These are phyloP conservation scores for Nosema bombycis DNA, from an alignment of 371 early-diverging fungal genomes.

Conservation along the genomic window DNA sequence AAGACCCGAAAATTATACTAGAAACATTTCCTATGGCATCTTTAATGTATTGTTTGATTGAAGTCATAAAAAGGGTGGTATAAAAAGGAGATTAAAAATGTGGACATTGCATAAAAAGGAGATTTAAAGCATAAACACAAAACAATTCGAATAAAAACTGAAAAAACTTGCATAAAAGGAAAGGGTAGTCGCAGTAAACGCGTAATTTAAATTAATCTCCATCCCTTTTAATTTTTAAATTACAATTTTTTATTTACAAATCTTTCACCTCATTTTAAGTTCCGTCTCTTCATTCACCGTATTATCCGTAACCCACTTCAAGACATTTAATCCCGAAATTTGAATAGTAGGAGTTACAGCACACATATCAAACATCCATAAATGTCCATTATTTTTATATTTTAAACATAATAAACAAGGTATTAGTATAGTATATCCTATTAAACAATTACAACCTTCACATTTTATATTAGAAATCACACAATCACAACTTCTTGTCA, in stretches of 20 bases:
- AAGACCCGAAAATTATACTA: neutral
- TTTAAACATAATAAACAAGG: conserved; percentile 81
- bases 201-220: no score
- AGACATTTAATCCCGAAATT: neutral
- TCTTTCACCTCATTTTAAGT: conserved; percentile 5
- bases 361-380: conserved; percentile 81
- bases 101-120: no score
- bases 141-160: no score
- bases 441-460: conserved; percentile 71
- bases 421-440: conserved; percentile 86
- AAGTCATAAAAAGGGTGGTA: no score
- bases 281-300: neutral
- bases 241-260: no score
- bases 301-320: neutral
- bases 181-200: no score
- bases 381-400: conserved; percentile 85
- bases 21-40: neutral
- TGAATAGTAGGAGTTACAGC: conserved; percentile 6
- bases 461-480: conserved; percentile 10
- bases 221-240: no score
- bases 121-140: no score
- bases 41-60: neutral
- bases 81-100: no score
- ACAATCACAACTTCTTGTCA: conserved; percentile 35
- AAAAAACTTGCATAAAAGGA: no score